Conservation (phyloP, 2,329 filamentous ascomycete species). For the Ceratocystis ficicola region DNA sequence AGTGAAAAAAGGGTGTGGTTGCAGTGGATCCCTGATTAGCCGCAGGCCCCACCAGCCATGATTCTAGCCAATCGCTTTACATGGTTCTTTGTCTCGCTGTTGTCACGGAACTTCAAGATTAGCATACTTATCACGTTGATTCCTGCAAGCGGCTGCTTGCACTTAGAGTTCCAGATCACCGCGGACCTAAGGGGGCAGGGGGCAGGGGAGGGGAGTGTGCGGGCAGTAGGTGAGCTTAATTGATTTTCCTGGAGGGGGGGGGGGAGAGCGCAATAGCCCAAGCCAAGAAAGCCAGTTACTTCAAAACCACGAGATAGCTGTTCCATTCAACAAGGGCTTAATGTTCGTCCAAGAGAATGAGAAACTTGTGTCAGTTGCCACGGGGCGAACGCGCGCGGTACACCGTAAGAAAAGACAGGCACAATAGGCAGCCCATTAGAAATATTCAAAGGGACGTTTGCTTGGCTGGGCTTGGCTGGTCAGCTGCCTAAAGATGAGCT, state of each 20-base stretch:
- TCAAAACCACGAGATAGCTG: too few species aligned
- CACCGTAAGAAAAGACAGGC: too few species aligned
- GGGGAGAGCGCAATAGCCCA: not conserved
- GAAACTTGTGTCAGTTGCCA: too few species aligned
- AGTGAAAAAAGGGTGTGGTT: not conserved
- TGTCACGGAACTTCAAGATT: not conserved
- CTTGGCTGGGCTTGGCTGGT: too few species aligned
- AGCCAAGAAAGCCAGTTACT: not conserved
- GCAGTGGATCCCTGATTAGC: not conserved
- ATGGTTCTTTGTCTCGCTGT: conserved; percentile 4
- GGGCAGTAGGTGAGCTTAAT: not conserved
- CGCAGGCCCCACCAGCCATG: not conserved
- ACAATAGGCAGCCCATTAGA: too few species aligned
- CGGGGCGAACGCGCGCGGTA: too few species aligned
- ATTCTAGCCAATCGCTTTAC: conserved; percentile 15
- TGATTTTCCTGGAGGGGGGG: not conserved
- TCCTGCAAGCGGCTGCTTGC: not conserved
- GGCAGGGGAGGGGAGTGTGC: not conserved
- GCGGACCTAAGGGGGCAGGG: not conserved
- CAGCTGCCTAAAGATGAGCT: too few species aligned
- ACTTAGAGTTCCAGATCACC: not conserved
- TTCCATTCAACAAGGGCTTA: too few species aligned
- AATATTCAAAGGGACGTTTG: too few species aligned
- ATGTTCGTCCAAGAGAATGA: too few species aligned
- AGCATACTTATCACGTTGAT: not conserved